phyloP scores from a whole-genome alignment of 2,329 filamentous ascomycete genomes.

The Cercospora zeina region DNA sequence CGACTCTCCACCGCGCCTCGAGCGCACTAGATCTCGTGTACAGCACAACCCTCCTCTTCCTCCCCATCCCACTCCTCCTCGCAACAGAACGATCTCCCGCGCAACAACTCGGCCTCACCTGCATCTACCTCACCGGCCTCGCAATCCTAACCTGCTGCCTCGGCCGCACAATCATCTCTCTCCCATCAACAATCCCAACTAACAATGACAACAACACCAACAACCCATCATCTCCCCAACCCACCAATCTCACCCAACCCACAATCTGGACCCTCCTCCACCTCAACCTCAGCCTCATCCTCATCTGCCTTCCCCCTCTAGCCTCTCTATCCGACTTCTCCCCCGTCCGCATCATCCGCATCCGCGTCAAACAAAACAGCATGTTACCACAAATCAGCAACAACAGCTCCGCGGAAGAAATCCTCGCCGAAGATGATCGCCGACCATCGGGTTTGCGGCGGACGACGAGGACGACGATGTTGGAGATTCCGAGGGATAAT shows the following conservation, averaged over 20 bases:
- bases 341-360: not conserved
- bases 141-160: constrained; percentile 17
- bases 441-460: not conserved
- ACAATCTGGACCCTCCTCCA: constrained; percentile 18
- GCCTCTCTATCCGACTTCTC: not conserved
- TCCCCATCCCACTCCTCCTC: constrained; percentile 17
- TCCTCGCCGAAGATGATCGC: not conserved
- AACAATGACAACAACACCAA: constrained; percentile 1
- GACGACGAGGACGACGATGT: too few relatives aligned
- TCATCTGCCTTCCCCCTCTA: constrained; percentile 18
- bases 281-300: constrained; percentile 19
- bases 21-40: constrained; percentile 17
- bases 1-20: constrained; percentile 4
- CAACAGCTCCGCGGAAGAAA: not conserved
- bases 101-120: constrained; percentile 11
- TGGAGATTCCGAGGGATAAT: too few relatives aligned
- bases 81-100: not conserved
- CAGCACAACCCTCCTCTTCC: constrained; percentile 15
- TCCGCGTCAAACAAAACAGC: not conserved
- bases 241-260: constrained; percentile 3
- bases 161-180: constrained; percentile 12
- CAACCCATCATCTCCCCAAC: not conserved
- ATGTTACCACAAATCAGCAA: not conserved
- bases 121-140: constrained; percentile 17
- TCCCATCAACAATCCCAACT: not conserved